Conservation (phyloP, 2,329 filamentous ascomycete genomes). For the Tympanopsis confertula region DNA sequence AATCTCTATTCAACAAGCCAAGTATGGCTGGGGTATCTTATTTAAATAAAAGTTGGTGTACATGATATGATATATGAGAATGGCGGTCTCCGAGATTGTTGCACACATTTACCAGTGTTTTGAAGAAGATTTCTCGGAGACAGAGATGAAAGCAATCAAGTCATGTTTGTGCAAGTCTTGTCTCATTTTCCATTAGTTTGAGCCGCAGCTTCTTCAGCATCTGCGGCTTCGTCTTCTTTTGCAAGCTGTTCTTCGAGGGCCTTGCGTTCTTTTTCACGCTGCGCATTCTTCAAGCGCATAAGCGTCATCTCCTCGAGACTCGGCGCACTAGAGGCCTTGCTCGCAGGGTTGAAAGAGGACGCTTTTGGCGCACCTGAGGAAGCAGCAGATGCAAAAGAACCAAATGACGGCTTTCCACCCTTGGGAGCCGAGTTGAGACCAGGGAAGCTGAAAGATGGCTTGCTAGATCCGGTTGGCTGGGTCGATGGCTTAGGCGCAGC, state of each 20-base stretch:
- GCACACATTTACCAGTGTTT: no score
- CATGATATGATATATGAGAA: no score
- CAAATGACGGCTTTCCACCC: background rate
- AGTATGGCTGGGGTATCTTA: no score
- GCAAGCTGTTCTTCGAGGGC: constrained; percentile 25
- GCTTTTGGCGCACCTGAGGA: background rate
- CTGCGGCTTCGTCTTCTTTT: constrained; percentile 24
- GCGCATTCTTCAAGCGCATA: constrained; percentile 28
- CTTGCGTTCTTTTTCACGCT: constrained; percentile 18
- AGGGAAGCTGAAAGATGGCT: background rate
- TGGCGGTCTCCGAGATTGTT: no score
- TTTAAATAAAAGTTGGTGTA: no score
- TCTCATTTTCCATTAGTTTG: background rate
- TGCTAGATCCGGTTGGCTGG: background rate
- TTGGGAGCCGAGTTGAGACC: background rate
- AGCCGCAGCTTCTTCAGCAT: constrained; percentile 9
- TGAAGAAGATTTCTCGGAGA: no score
- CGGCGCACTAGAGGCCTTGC: background rate
- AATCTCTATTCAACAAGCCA: no score
- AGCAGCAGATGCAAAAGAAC: background rate
- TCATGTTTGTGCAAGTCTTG: no score
- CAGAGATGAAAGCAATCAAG: no score
- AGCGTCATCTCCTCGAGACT: constrained; percentile 12
- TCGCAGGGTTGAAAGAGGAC: background rate
- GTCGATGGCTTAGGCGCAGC: no score